phyloP scores from a whole-genome alignment of 257 asterid species.

The Anisodus acutangulus region DNA sequence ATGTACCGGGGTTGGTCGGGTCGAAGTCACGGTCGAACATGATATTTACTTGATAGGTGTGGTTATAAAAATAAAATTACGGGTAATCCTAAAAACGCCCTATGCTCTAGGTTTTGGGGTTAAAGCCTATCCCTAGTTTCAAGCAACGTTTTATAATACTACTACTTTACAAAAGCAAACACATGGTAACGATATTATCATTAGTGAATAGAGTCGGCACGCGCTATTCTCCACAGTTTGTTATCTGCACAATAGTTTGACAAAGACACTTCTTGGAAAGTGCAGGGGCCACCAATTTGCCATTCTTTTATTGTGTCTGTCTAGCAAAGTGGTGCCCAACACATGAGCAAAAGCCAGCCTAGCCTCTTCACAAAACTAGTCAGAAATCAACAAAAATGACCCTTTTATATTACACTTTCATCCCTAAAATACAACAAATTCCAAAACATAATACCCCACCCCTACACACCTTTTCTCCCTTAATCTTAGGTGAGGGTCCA shows the following conservation, averaged over 20 bases:
- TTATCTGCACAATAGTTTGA: background rate
- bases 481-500: background rate
- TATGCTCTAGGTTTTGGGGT: background rate
- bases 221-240: background rate
- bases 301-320: background rate
- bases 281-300: background rate
- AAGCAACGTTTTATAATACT: background rate
- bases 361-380: conserved; percentile 23
- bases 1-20: background rate
- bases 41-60: too few species aligned
- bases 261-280: background rate
- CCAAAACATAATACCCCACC: conserved; percentile 1
- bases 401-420: background rate
- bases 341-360: conserved; percentile 30
- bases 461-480: conserved; percentile 25
- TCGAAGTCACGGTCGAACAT: background rate
- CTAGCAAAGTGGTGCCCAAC: conserved; percentile 14
- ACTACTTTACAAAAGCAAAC: background rate
- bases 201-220: background rate
- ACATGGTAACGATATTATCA: background rate
- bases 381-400: conserved; percentile 17
- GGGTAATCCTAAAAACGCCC: too few species aligned
- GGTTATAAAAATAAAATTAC: too few species aligned
- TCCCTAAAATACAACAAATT: conserved; percentile 10
- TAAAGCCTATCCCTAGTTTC: background rate